A percentile compares a stretch with the other conserved stretches of the same genome.
These are phyloP conservation scores for Suillus americanus DNA, from an alignment of 768 basidiomycete genomes.

Conservation along the genomic window DNA sequence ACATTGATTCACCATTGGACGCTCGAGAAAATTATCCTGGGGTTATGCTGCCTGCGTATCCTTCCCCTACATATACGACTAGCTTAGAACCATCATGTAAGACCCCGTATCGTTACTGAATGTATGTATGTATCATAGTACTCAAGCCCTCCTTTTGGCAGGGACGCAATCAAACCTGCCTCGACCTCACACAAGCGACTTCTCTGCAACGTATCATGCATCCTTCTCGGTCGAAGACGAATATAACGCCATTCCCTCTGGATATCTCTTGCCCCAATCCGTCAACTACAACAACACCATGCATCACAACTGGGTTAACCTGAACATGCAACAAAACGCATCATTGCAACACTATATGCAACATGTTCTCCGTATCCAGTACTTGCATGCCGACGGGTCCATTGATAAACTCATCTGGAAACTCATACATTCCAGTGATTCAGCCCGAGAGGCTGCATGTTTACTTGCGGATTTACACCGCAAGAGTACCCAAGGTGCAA, in stretches of 20 bases:
- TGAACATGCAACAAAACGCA: slow-evolving; percentile 20
- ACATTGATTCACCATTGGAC: slow-evolving; percentile 31
- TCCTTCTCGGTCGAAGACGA: slow-evolving; percentile 16
- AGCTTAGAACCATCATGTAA: slow-evolving; percentile 69
- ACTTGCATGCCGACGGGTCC: slow-evolving; percentile 59
- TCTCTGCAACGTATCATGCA: slow-evolving; percentile 22
- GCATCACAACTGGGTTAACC: slow-evolving; percentile 9
- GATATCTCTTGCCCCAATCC: slow-evolving; percentile 10
- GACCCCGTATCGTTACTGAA: slow-evolving; percentile 70
- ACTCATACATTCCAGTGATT: slow-evolving; percentile 44
- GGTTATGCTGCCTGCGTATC: slow-evolving; percentile 30
- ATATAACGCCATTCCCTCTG: slow-evolving; percentile 21
- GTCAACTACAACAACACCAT: slow-evolving; percentile 6
- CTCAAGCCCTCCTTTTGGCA: slow-evolving; percentile 62
- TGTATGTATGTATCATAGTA: slow-evolving; percentile 63
- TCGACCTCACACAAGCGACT: slow-evolving; percentile 29
- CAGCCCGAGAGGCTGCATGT: slow-evolving; percentile 58
- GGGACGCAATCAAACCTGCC: slow-evolving; percentile 36
- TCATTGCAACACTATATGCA: slow-evolving; percentile 50
- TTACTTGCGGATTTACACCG: slow-evolving; percentile 62
- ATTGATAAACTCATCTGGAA: slow-evolving; percentile 49
- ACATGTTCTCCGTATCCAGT: slow-evolving; percentile 66
- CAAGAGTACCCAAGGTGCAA: slow-evolving; percentile 27
- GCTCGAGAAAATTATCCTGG: slow-evolving; percentile 27
- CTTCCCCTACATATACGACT: slow-evolving; percentile 40